Percentiles rank a stretch among this genome's conserved stretches.
Evolutionary conservation across 495 filamentous ascomycete species (phyloP).

Genomic region (Aspergillus sparsus): DNA sequence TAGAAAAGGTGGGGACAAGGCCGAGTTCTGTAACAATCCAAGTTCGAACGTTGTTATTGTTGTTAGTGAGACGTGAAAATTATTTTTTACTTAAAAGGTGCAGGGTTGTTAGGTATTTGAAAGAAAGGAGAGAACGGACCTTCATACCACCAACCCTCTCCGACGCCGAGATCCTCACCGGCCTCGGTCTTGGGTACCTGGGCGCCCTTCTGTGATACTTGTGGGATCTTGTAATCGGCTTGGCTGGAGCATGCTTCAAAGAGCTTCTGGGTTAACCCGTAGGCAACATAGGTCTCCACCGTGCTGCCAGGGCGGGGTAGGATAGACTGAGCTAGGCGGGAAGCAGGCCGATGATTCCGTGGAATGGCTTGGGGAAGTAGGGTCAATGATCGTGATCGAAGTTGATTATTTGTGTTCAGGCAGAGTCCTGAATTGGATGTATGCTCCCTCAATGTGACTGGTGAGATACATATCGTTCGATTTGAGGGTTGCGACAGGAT

Average conservation of each 20-base stretch:
- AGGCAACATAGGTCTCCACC: conserved; percentile 72
- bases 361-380: not conserved
- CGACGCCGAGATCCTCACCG: conserved; percentile 76
- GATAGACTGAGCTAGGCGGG: conserved; percentile 39
- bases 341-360: conserved; percentile 21
- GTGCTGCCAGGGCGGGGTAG: conserved; percentile 39
- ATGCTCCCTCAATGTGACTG: not conserved
- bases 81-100: no score
- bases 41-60: no score
- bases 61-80: no score
- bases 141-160: conserved; percentile 79
- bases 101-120: no score
- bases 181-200: conserved; percentile 64
- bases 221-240: conserved; percentile 71
- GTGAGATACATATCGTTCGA: conserved; percentile 6
- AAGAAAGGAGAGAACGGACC: conserved; percentile 50
- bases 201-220: conserved; percentile 51
- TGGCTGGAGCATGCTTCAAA: conserved; percentile 75
- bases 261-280: conserved; percentile 73
- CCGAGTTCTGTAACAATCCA: conserved; percentile 46
- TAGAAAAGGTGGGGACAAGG: conserved; percentile 81
- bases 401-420: not conserved
- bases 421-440: not conserved
- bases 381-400: conserved; percentile 3
- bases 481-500: not conserved